Evolutionary conservation across 2,329 filamentous ascomycete species (phyloP), one percentile per base, ranked within the genome.

Genomic region (Hypoxylon sp.): DNA sequence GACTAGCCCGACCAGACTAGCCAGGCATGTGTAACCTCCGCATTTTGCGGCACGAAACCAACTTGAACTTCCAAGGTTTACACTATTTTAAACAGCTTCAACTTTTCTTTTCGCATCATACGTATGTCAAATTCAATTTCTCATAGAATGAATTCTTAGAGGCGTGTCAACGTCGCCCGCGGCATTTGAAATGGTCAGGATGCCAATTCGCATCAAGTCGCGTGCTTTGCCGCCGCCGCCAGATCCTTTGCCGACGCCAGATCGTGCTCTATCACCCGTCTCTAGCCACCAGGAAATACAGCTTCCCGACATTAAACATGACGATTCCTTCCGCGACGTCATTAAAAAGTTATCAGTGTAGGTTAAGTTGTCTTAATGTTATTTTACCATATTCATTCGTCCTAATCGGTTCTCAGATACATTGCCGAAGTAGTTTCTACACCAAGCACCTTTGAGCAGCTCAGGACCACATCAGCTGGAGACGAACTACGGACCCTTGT

Each of bases 401-500:
- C 41, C 67, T 75, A 53, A 74, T 63, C 3, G 36, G 36, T 72
- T n/a, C 14, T 48, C 2, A 91, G 89, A 58, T 91, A 87, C 76
- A 86, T 92, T 67, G 82, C 85, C 63, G 86, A 89, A 63, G 86
- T 86, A 21, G 84, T 93, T 60, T 83, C 85, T 56, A 80, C 89
- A 49, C 90, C 91, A 14, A 87, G 87, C 75, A 90, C 87, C 13
- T 93, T 93, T 79, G 91, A 94, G 75, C 91, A 93, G 78, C 82
- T 93, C 7, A 84, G 90, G 51, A 91, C 89, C 5, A 91, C 88
- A 1, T 83, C 88, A 5, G 87, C 89, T 25, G 89, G 89, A 1
- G 85, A 83, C 68, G 87, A 82, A 72, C 83, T 87, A 74, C 86
- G 82, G 28, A 75, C 79, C 21, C 80, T 94, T 60, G 89, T 92